phyloP scores from a whole-genome alignment of 768 basidiomycete species.

The Lactifluus volemus region DNA sequence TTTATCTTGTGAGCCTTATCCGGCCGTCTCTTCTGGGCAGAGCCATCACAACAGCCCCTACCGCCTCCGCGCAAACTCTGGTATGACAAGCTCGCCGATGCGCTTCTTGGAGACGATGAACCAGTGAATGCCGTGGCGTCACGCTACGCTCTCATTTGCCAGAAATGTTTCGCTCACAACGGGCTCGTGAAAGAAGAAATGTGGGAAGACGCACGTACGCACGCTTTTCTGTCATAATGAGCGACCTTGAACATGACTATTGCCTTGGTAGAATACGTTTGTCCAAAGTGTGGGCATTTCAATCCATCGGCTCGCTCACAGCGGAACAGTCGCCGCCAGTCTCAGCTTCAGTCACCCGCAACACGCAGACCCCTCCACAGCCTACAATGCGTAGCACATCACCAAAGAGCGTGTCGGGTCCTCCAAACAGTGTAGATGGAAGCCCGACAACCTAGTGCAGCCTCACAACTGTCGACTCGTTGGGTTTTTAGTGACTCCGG shows the following conservation, averaged over 20 bases:
- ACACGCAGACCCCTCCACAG: not conserved
- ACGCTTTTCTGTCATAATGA: not conserved
- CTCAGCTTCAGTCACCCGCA: not conserved
- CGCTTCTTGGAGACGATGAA: slow-evolving; percentile 75
- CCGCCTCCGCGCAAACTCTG: slow-evolving; percentile 61
- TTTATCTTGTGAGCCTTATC: not conserved
- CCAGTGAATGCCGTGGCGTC: slow-evolving; percentile 32
- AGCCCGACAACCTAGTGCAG: not conserved
- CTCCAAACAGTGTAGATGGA: not conserved
- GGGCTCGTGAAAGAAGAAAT: slow-evolving; percentile 76
- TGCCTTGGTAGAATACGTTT: slow-evolving; percentile 58
- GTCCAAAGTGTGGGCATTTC: slow-evolving; percentile 80
- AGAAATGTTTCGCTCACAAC: slow-evolving; percentile 81
- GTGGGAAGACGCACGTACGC: slow-evolving; percentile 79
- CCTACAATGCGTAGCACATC: not conserved
- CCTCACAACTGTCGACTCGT: slow-evolving; percentile 1
- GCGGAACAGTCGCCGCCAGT: not conserved
- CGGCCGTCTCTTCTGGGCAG: slow-evolving; percentile 20
- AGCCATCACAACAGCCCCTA: slow-evolving; percentile 32
- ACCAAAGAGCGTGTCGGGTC: not conserved
- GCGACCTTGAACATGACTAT: not conserved
- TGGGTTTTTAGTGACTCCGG: not conserved
- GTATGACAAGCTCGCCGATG: slow-evolving; percentile 86
- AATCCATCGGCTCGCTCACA: slow-evolving; percentile 41
- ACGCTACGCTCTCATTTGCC: slow-evolving; percentile 82